Evolutionary conservation across 306 rosid species (phyloP).

Genomic region (Sindora glabra): DNA sequence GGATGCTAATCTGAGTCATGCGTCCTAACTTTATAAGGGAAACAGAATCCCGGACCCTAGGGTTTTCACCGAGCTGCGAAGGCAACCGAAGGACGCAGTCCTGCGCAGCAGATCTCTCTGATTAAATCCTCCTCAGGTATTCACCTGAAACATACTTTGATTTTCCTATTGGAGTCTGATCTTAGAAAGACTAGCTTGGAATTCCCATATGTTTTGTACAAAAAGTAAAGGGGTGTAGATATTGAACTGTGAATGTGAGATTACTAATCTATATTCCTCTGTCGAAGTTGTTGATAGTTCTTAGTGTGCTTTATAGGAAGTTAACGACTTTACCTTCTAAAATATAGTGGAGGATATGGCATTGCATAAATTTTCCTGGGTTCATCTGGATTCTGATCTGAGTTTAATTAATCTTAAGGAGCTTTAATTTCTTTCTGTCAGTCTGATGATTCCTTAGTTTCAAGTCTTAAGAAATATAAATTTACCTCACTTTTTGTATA

Average conservation of each 20-base stretch:
- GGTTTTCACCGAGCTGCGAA: constrained; percentile 4
- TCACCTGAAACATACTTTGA: neutral
- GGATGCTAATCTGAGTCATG: neutral
- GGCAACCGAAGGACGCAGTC: neutral
- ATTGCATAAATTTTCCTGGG: too few relatives aligned
- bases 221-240: neutral
- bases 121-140: constrained; percentile 1
- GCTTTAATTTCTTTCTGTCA: neutral
- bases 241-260: too few relatives aligned
- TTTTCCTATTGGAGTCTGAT: neutral
- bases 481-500: neutral
- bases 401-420: neutral
- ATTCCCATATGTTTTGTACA: neutral
- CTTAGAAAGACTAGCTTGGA: neutral
- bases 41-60: constrained; percentile 5
- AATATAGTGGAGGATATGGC: neutral
- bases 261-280: neutral
- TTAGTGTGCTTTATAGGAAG: neutral
- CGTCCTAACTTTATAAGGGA: neutral
- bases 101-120: constrained; percentile 5
- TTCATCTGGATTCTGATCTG: neutral
- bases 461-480: neutral
- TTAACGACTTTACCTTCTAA: too few relatives aligned
- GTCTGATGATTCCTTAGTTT: neutral
- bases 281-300: neutral